phyloP scores from a whole-genome alignment of 2,329 filamentous ascomycete genomes.

The Penicillium nordicum region DNA sequence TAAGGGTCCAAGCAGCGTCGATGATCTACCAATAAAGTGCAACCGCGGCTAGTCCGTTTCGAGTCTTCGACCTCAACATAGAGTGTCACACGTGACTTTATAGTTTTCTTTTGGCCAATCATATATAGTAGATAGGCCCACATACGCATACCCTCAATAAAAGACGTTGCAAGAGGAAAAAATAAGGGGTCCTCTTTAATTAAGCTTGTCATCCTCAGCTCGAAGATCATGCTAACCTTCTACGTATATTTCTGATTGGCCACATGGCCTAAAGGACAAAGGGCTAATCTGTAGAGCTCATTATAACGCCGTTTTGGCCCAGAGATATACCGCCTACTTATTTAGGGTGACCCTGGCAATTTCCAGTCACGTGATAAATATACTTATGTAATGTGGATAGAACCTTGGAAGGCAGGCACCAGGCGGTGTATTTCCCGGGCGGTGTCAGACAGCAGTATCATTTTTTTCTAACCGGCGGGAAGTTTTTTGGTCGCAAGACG shows the following conservation, averaged over 20 bases:
- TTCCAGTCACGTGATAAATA: neutral
- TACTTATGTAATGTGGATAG: neutral
- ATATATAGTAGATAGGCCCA: neutral
- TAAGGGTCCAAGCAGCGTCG: neutral
- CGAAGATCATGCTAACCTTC: too few species aligned
- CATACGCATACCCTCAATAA: neutral
- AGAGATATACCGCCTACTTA: neutral
- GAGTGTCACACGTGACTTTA: neutral
- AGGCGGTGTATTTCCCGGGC: slow-evolving; percentile 27
- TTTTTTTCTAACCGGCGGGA: slow-evolving; percentile 24
- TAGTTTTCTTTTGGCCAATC: neutral
- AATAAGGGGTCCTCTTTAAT: neutral
- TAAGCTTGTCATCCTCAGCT: neutral
- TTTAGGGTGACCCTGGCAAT: neutral
- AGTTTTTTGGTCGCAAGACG: slow-evolving; percentile 8
- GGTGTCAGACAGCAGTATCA: slow-evolving; percentile 29
- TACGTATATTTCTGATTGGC: neutral
- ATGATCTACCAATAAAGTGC: neutral
- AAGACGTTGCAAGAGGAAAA: neutral
- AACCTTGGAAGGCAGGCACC: too few species aligned
- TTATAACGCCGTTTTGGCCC: neutral
- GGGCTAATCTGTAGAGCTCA: neutral
- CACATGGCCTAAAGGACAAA: neutral
- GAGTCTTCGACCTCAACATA: neutral
- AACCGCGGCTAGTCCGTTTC: neutral